Conservation (phyloP, 306 rosid species). For the Quercus ilex region DNA sequence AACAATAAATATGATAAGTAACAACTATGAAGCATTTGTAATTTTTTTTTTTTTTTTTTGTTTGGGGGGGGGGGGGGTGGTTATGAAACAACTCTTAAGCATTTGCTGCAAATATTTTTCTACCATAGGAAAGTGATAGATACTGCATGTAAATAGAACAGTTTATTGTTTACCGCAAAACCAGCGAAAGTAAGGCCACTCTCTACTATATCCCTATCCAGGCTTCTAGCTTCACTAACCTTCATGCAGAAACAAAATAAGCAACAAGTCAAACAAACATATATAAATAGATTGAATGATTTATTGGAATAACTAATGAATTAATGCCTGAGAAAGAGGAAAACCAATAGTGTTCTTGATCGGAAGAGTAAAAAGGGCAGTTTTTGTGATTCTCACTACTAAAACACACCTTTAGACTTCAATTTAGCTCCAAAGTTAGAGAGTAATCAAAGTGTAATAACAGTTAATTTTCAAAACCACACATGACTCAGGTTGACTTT, state of each 20-base stretch:
- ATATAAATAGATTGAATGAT: background rate
- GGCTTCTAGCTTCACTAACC: conserved; percentile 99
- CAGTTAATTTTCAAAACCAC: background rate
- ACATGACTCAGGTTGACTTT: background rate
- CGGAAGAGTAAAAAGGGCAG: background rate
- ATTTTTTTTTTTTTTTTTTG: too few relatives aligned
- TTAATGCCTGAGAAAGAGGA: background rate
- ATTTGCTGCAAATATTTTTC: background rate
- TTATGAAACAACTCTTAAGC: background rate
- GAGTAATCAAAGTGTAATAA: background rate
- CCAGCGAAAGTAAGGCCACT: conserved; percentile 85
- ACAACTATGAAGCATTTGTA: background rate
- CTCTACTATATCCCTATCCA: conserved; percentile 97
- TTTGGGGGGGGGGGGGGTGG: too few relatives aligned
- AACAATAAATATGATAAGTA: conserved; percentile 15
- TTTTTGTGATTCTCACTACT: background rate
- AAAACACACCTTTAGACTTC: background rate
- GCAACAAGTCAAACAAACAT: conserved; percentile 14
- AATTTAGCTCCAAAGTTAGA: background rate
- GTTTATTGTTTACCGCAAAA: conserved; percentile 70
- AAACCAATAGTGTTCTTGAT: background rate
- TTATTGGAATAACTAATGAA: background rate
- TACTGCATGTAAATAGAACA: background rate
- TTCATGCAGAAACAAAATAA: conserved; percentile 43
- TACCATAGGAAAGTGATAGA: background rate